Evolutionary conservation across 257 asterid genomes (phyloP), one percentile per base, ranked within the genome.

Genomic region (Haberlea rhodopensis): DNA sequence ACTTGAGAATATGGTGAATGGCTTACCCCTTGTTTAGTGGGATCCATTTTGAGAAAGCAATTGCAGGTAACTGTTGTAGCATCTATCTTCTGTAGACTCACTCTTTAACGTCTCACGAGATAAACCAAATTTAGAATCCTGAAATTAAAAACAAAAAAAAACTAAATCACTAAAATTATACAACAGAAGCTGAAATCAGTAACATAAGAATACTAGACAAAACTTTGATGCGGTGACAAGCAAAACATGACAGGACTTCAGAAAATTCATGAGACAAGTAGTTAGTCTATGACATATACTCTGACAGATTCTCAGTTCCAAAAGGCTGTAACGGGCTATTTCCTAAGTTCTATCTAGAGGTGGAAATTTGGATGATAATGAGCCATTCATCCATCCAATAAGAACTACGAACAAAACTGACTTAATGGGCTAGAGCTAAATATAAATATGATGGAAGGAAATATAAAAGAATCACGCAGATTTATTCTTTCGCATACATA

Each of bases 41-140:
- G 57, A 69, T 62, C 78, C 85, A 62, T 67, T 82, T 62, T 43
- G 76, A 52, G 69, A 74, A 57, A 61, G 80, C 76, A 40, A 55
- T 59, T 31, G 72, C 61, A 18, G 85, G 71, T 16, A 53, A 70
- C 66, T 69, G 72, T 53, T 73, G 80, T 65, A 80, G 78, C 85
- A 80, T 74, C 68, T 76, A 63, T 25, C 49, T 61, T 54, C 46
- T 4, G 29, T 40, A 57, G 49, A 40, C 49, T 40, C 19, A 40
- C 49, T 40, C 19, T 19, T 40, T 40, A 40, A 13, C 49, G 49
- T 15, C 49, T 40, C 49, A 15, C 49, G 5, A 40, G 19, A 40
- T 18, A 40, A 40, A 40, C 49, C 19, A 40, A 40, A 3, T 3
- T 40, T 13, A 40, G 49, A 40, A 40, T 13, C 15, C 19, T 40